Percentiles rank a stretch among this genome's conserved stretches.
phyloP scores from a whole-genome alignment of 208 protist genomes.

The Leishmania martiniquensis region DNA sequence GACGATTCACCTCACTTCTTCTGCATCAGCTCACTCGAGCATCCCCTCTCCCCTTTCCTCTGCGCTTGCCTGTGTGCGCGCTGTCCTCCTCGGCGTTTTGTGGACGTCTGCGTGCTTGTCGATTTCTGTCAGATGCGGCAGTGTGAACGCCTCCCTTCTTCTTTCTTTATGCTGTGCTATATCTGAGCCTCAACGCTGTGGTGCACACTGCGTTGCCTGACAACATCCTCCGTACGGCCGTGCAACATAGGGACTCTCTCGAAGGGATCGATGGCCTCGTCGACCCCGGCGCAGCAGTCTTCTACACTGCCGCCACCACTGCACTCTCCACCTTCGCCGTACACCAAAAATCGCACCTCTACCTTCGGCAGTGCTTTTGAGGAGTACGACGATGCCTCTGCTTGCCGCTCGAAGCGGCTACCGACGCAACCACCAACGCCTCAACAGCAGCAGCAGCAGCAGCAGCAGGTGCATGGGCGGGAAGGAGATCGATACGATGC shows the following conservation, averaged over 20 bases:
- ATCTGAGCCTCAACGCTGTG: too few relatives aligned
- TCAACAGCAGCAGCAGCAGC: not conserved
- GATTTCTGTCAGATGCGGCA: too few relatives aligned
- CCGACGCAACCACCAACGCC: not conserved
- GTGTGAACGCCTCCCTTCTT: not conserved
- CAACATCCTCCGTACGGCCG: not conserved
- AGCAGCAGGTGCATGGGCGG: not conserved
- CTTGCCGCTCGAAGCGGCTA: not conserved
- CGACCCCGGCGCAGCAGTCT: slow-evolving; percentile 5
- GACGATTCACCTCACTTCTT: too few relatives aligned
- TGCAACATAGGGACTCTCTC: not conserved
- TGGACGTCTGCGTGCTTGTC: too few relatives aligned
- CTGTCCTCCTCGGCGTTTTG: too few relatives aligned
- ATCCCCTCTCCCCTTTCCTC: too few relatives aligned
- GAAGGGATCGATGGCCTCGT: not conserved
- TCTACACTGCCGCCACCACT: slow-evolving; percentile 4
- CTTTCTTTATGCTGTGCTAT: too few relatives aligned
- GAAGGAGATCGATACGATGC: slow-evolving; percentile 7
- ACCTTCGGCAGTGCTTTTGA: slow-evolving; percentile 12
- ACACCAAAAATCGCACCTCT: slow-evolving; percentile 12
- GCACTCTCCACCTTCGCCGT: slow-evolving; percentile 20
- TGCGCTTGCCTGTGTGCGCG: too few relatives aligned
- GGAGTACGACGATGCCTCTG: slow-evolving; percentile 6
- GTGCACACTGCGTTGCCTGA: not conserved
- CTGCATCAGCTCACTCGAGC: too few relatives aligned